Evolutionary conservation across 345 rosid species (phyloP).

Genomic region (Conringia planisiliqua): DNA sequence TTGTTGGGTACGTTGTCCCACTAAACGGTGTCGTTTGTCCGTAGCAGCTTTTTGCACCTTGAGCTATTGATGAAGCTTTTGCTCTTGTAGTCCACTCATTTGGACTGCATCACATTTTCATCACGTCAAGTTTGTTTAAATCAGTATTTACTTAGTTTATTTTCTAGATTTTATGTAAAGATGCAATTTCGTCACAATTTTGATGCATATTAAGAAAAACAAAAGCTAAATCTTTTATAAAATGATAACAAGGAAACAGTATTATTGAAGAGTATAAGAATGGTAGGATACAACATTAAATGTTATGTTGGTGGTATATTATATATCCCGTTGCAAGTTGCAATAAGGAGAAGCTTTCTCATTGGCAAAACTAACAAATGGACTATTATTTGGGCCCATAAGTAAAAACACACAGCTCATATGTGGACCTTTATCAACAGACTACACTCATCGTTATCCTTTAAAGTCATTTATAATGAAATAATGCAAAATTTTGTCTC

Average conservation of each 20-base stretch:
- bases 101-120: conserved; percentile 27
- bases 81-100: conserved; percentile 35
- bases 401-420: conserved; percentile 28
- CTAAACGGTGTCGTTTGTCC: conserved; percentile 70
- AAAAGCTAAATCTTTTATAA: not conserved
- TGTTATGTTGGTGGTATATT: conserved; percentile 20
- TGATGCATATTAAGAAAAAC: not conserved
- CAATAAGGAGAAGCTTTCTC: not conserved
- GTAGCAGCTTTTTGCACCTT: conserved; percentile 58
- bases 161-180: not conserved
- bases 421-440: conserved; percentile 24
- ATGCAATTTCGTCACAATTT: not conserved
- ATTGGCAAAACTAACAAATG: conserved; percentile 8
- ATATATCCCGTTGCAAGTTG: conserved; percentile 23
- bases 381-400: conserved; percentile 17
- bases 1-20: conserved; percentile 53
- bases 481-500: not conserved
- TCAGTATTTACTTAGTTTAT: not conserved
- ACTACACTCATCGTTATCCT: conserved; percentile 1
- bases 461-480: not conserved
- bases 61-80: conserved; percentile 25
- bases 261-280: not conserved
- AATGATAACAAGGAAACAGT: conserved; percentile 1
- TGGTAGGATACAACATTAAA: conserved; percentile 27
- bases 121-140: not conserved